Evolutionary conservation across 2,329 filamentous ascomycete genomes (phyloP), one percentile per base, ranked within the genome.

Genomic region (Amauroascus niger): DNA sequence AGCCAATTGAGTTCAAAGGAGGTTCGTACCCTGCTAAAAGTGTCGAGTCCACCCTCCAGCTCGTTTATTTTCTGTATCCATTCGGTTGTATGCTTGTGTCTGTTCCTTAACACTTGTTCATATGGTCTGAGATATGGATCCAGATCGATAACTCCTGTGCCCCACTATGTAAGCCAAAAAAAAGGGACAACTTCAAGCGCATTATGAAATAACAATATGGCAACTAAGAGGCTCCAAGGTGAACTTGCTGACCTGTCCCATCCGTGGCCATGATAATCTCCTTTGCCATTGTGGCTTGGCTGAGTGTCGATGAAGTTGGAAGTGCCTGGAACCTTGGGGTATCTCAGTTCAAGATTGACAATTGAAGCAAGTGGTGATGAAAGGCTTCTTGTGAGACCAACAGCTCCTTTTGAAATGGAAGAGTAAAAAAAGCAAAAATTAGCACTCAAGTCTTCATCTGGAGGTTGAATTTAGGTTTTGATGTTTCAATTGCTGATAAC

Each of bases 121-220:
- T 94, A 96, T 3, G 93, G 91, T 50, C 81, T 80, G 52, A 98
- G 82, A 81, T 85, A 97, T 44, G 90, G 88, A 67, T 98, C 93
- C 55, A 97, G 78, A 68, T 87, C 75, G 60, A 94, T 72, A 50
- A 96, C 89, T 62, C 91, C 93, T 58, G 30, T 48, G 30, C 20
- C 28, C 30, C 26, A 14, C n/a, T 7, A 52, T 44, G 41, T 44
- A 26, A 52, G 39, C 28, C 24, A 9, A 11, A 41, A n/a, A n/a
- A 41, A 26, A 8, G 3, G 8, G 30, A 39, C 28, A 28, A 51
- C n/a, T 28, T 22, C 28, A 37, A 28, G 35, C 9, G 20, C 30
- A 46, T 30, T 37, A 26, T 55, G 49, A 35, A 11, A 20, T 16
- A 30, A 46, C 41, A 49, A 40, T 14, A 20, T 14, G 6, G 11